These are phyloP conservation scores for Blepharisma stoltei DNA, from an alignment of 73 alveolate genomes.

Conservation along the genomic window DNA sequence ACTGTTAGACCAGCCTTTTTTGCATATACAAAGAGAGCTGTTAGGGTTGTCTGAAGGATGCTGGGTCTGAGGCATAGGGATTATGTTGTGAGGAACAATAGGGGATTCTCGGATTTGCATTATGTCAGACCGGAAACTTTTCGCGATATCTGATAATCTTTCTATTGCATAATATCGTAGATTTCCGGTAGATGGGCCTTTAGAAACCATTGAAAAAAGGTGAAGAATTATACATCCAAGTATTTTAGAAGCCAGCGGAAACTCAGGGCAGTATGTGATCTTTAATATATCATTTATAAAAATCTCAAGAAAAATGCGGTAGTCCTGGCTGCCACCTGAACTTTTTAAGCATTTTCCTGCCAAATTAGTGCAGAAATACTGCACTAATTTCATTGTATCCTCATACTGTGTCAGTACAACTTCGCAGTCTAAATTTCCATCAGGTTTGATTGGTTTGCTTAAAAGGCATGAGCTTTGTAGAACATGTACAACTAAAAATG, in stretches of 20 bases:
- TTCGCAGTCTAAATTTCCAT: not conserved
- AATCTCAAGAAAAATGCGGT: slow-evolving; percentile 6
- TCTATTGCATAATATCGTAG: not conserved
- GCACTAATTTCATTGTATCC: not conserved
- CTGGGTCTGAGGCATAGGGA: not conserved
- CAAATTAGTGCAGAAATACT: not conserved
- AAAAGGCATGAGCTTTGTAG: not conserved
- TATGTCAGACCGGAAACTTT: not conserved
- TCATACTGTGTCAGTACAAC: not conserved
- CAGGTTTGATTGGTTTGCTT: not conserved
- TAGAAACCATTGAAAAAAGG: not conserved
- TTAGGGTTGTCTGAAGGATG: not conserved
- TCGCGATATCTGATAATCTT: not conserved
- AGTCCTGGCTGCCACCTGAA: slow-evolving; percentile 2
- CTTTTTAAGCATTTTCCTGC: not conserved
- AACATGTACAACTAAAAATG: slow-evolving; percentile 4
- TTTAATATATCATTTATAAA: not conserved
- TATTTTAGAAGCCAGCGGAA: slow-evolving; percentile 20
- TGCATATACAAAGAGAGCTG: not conserved
- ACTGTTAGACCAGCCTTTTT: slow-evolving; percentile 10
- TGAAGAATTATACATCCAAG: not conserved
- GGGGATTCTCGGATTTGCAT: not conserved
- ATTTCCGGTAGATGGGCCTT: not conserved
- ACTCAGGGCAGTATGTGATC: slow-evolving; percentile 9
- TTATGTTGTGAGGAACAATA: slow-evolving; percentile 15